phyloP scores from a whole-genome alignment of 2,329 filamentous ascomycete genomes.

The Neopestalotiopsis sp. region DNA sequence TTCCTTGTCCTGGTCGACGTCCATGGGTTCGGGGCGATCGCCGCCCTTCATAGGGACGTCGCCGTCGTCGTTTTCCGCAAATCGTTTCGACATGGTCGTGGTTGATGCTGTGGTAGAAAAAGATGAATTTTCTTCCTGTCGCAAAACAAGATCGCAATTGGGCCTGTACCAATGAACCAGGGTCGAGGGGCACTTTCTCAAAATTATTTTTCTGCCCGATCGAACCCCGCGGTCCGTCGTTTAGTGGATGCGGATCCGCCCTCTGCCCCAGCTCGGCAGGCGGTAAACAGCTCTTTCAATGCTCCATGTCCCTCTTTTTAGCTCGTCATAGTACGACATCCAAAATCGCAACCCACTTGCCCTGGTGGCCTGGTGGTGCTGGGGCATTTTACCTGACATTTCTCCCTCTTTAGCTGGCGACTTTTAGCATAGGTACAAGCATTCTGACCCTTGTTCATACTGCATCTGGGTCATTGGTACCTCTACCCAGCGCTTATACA shows the following conservation, averaged over 20 bases:
- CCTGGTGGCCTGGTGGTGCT: too few relatives aligned
- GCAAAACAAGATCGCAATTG: not conserved
- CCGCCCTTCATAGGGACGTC: conserved; percentile 41
- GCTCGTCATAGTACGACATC: not conserved
- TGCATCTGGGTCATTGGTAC: too few relatives aligned
- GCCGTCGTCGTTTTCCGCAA: conserved; percentile 54
- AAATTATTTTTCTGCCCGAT: conserved; percentile 23
- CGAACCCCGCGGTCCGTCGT: conserved; percentile 24
- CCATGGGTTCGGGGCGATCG: conserved; percentile 47
- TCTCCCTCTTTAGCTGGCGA: too few relatives aligned
- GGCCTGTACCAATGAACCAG: not conserved
- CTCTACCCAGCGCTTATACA: too few relatives aligned
- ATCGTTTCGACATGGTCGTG: conserved; percentile 64
- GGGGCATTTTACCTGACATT: too few relatives aligned
- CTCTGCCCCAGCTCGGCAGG: not conserved
- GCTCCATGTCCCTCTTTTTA: conserved; percentile 12
- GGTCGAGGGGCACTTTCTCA: conserved; percentile 5
- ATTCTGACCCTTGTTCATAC: too few relatives aligned
- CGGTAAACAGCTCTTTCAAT: conserved; percentile 6
- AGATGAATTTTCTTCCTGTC: conserved; percentile 20
- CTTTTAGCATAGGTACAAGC: too few relatives aligned
- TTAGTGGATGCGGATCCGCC: conserved; percentile 7
- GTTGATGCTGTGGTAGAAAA: not conserved
- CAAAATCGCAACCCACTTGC: too few relatives aligned
- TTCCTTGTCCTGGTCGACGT: conserved; percentile 66